phyloP scores from a whole-genome alignment of 2,329 filamentous ascomycete genomes.

The Penicillium vulpinum region DNA sequence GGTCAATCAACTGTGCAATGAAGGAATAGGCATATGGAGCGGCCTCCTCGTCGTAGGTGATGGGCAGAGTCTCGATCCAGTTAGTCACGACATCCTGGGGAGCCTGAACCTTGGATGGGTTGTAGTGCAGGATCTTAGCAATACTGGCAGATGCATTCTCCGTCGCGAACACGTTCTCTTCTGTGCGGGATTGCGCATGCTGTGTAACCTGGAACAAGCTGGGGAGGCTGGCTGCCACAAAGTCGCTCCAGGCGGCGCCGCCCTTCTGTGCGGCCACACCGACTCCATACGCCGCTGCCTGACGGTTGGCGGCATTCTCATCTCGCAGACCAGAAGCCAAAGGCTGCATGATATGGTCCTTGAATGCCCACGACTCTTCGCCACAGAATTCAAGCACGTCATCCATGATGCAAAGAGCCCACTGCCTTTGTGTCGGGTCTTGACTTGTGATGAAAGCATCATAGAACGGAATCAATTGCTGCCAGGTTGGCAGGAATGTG shows the following conservation, averaged over 20 bases:
- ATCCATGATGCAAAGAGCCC: slow-evolving; percentile 98
- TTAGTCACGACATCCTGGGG: slow-evolving; percentile 73
- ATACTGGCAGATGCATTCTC: slow-evolving; percentile 97
- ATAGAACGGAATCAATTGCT: slow-evolving; percentile 81
- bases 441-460: slow-evolving; percentile 75
- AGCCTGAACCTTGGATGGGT: slow-evolving; percentile 72
- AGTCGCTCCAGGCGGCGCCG: slow-evolving; percentile 81
- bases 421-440: slow-evolving; percentile 91
- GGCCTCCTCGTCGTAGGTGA: slow-evolving; percentile 94
- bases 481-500: slow-evolving; percentile 83
- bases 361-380: slow-evolving; percentile 81
- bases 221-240: slow-evolving; percentile 75
- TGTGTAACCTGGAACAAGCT: slow-evolving; percentile 82
- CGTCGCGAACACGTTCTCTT: slow-evolving; percentile 94
- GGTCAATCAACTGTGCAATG: slow-evolving; percentile 84
- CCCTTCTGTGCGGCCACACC: slow-evolving; percentile 94
- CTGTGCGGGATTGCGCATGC: slow-evolving; percentile 76
- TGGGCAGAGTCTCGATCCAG: slow-evolving; percentile 89
- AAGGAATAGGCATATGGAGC: slow-evolving; percentile 95
- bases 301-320: slow-evolving; percentile 82
- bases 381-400: slow-evolving; percentile 98
- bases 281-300: slow-evolving; percentile 93
- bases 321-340: slow-evolving; percentile 85
- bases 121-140: slow-evolving; percentile 94
- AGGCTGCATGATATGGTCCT: slow-evolving; percentile 80